A percentile compares a stretch with the other conserved stretches of the same genome.
Conservation (phyloP, 371 early-diverging fungal genomes). For the Mortierella sp. region DNA sequence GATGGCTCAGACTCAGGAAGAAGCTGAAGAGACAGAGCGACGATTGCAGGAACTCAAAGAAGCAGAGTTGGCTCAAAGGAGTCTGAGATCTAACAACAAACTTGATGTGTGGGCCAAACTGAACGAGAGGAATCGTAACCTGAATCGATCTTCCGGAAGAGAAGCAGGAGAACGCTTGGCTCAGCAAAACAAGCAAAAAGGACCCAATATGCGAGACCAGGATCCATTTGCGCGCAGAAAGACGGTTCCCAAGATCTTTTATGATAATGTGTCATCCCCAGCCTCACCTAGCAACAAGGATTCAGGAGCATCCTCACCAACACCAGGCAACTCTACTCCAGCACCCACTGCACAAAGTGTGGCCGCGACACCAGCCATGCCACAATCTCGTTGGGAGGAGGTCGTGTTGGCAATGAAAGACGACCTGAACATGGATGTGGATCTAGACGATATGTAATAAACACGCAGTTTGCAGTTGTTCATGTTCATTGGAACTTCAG, state of each 20-base stretch:
- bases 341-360: constrained; percentile 24
- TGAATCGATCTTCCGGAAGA: constrained; percentile 37
- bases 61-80: constrained; percentile 37
- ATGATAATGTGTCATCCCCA: constrained; percentile 32
- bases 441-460: constrained; percentile 38
- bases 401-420: constrained; percentile 31
- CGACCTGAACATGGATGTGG: constrained; percentile 42
- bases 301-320: constrained; percentile 23
- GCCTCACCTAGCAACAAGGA: constrained; percentile 21
- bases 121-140: constrained; percentile 55
- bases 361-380: constrained; percentile 45
- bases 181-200: constrained; percentile 18
- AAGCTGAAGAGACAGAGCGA: constrained; percentile 35
- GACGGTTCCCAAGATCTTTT: constrained; percentile 35
- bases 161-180: constrained; percentile 42
- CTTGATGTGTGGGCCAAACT: constrained; percentile 64
- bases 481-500: too few species aligned
- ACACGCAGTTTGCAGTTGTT: too few species aligned
- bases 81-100: constrained; percentile 49
- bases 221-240: constrained; percentile 56
- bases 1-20: constrained; percentile 30
- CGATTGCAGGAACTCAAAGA: constrained; percentile 48
- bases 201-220: constrained; percentile 12
- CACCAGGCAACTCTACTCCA: background rate
- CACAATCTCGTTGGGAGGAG: constrained; percentile 40